Evolutionary conservation across 495 filamentous ascomycete genomes (phyloP), one percentile per base, ranked within the genome.

Genomic region (Aspergillus conjunctus): DNA sequence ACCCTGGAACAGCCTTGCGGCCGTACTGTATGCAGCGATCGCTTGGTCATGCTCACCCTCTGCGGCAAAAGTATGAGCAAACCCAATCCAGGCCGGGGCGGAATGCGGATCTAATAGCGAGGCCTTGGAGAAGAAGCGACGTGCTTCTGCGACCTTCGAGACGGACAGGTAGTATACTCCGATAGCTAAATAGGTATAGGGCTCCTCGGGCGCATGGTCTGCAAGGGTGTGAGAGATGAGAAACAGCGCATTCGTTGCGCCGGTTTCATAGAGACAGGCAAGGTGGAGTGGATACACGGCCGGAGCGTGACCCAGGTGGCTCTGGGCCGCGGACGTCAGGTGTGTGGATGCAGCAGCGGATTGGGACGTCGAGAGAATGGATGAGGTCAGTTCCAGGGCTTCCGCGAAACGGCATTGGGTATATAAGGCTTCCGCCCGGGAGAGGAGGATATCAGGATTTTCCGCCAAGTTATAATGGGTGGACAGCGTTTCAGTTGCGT

Each of bases 41-140:
- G 94, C 94, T 76, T 99, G 94, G 70, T 99, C 94, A 74, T 98
- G 92, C 74, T 99, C 94, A 55, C 95, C 94, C 74, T 99, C 94
- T n/a, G 93, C 93, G n/a, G 94, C 95, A 71, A 99, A 99, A 0
- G 95, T 99, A 77, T 99, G 94, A 21, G 94, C 94, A 74, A 99
- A 99, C 9, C 94, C 94, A 60, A 99, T 98, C 94, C 94, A 99
- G 41, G 94, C 94, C 6, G 95, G 91, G 6, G 94, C 95, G 66
- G 96, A 98, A 76, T 98, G 94, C 31, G 94, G 91, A 69, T 99
- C 92, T 84, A 99, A 90, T 82, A 97, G 89, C 63, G 88, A 92
- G 12, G 94, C 90, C 79, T 99, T 99, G 60, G 90, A 93, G 75
- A 99, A 99, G 77, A 91, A 98, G 14, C 92, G 87, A 1, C 94